Percentiles rank a stretch among this genome's conserved stretches.
Evolutionary conservation across 2,329 filamentous ascomycete species (phyloP).

Genomic region (Pseudocercospora vitis): DNA sequence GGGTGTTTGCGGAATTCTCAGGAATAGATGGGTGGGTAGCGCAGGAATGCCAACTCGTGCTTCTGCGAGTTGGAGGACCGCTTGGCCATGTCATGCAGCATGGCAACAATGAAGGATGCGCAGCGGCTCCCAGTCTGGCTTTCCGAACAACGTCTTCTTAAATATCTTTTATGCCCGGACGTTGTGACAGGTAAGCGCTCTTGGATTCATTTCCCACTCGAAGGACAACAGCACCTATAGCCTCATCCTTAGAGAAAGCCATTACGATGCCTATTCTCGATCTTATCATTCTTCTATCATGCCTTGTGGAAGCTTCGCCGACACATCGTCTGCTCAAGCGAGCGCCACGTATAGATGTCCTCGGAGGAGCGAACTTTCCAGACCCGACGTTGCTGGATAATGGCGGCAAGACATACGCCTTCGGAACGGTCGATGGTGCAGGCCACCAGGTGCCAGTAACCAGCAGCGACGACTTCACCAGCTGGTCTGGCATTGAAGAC

Average conservation of each 20-base stretch:
- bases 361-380: constrained; percentile 49
- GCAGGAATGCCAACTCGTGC: not conserved
- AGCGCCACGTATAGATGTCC: constrained; percentile 20
- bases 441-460: constrained; percentile 53
- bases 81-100: not conserved
- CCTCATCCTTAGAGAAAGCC: not conserved
- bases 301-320: not conserved
- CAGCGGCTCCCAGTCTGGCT: not conserved
- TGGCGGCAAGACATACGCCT: constrained; percentile 56
- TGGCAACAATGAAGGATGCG: not conserved
- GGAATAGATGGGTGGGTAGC: not conserved
- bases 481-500: constrained; percentile 45
- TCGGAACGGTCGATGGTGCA: constrained; percentile 44
- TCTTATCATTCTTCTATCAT: not conserved
- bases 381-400: constrained; percentile 55
- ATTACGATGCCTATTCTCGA: not conserved
- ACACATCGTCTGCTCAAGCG: constrained; percentile 4
- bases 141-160: not conserved
- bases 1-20: not conserved
- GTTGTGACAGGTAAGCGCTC: not conserved
- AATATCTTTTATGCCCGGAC: not conserved
- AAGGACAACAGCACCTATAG: not conserved
- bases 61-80: not conserved
- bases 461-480: constrained; percentile 47
- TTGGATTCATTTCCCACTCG: not conserved